Percentiles rank a stretch among this genome's conserved stretches.
Conservation (phyloP, 2,329 filamentous ascomycete genomes). For the Phialemoniopsis sp. region DNA sequence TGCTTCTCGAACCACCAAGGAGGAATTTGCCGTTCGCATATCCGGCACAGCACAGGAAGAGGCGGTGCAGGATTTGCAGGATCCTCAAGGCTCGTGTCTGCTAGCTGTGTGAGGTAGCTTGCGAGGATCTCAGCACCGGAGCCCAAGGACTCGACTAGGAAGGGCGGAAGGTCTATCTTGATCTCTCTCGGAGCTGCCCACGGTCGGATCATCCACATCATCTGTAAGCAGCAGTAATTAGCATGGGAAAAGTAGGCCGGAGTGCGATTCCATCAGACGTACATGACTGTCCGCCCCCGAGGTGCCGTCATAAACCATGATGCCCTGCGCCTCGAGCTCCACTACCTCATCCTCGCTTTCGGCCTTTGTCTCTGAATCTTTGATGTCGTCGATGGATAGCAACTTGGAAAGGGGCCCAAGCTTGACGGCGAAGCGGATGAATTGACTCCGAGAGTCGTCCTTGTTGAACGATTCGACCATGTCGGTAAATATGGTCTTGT, state of each 20-base stretch:
- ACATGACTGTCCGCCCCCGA: constrained; percentile 88
- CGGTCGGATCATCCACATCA: constrained; percentile 99
- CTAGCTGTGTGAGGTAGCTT: constrained; percentile 84
- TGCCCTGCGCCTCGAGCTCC: constrained; percentile 91
- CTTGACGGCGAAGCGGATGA: constrained; percentile 74
- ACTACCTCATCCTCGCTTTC: constrained; percentile 49
- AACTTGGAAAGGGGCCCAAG: constrained; percentile 68
- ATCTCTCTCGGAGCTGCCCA: constrained; percentile 86
- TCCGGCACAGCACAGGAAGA: constrained; percentile 83
- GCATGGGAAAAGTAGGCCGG: not conserved
- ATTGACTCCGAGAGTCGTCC: constrained; percentile 89
- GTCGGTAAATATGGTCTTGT: constrained; percentile 76
- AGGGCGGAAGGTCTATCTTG: constrained; percentile 85
- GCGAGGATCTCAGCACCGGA: constrained; percentile 93
- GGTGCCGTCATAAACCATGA: constrained; percentile 92
- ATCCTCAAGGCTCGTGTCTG: constrained; percentile 76
- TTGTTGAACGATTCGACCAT: constrained; percentile 85
- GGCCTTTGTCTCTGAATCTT: constrained; percentile 31
- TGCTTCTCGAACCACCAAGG: constrained; percentile 99
- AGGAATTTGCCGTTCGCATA: constrained; percentile 94
- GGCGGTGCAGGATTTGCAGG: constrained; percentile 76
- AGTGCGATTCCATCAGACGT: constrained; percentile 47
- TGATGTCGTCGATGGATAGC: constrained; percentile 36
- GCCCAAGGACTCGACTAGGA: constrained; percentile 89
- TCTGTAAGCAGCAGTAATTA: constrained; percentile 45